A percentile compares a stretch with the other conserved stretches of the same genome.
Conservation (phyloP, 2,329 filamentous ascomycete genomes). For the Leptographium procerum region DNA sequence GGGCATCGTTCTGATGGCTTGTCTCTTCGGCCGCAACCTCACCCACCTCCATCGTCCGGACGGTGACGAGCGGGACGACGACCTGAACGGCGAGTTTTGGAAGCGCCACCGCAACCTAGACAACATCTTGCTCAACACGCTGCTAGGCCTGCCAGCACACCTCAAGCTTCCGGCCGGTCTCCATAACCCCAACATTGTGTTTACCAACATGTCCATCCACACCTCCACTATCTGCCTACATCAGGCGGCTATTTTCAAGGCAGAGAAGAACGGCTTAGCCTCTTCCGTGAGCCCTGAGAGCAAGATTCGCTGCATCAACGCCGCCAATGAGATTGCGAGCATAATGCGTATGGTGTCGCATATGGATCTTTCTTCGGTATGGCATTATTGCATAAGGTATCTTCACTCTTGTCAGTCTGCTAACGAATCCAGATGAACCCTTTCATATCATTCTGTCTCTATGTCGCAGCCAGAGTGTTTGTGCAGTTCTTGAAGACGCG, state of each 20-base stretch:
- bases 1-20: constrained; percentile 74
- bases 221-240: constrained; percentile 96
- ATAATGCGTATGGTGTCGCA: constrained; percentile 95
- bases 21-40: constrained; percentile 81
- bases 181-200: constrained; percentile 72
- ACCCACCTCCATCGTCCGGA: constrained; percentile 83
- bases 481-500: constrained; percentile 91
- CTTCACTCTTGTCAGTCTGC: neutral
- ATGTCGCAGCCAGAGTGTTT: constrained; percentile 90
- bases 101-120: constrained; percentile 83
- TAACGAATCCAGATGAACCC: constrained; percentile 64
- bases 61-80: constrained; percentile 67
- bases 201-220: constrained; percentile 94
- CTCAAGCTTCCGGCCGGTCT: constrained; percentile 71
- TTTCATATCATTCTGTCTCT: constrained; percentile 90
- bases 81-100: constrained; percentile 92
- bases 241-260: constrained; percentile 95
- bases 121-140: constrained; percentile 78
- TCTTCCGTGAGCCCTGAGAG: constrained; percentile 73
- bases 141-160: constrained; percentile 67
- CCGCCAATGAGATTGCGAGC: constrained; percentile 83
- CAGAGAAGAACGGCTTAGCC: constrained; percentile 75
- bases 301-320: constrained; percentile 84
- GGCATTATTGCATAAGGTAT: constrained; percentile 19
- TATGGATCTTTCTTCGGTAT: constrained; percentile 69